Conservation (phyloP, 2,329 filamentous ascomycete species). For the Mycosphaerelloides madeirae region DNA sequence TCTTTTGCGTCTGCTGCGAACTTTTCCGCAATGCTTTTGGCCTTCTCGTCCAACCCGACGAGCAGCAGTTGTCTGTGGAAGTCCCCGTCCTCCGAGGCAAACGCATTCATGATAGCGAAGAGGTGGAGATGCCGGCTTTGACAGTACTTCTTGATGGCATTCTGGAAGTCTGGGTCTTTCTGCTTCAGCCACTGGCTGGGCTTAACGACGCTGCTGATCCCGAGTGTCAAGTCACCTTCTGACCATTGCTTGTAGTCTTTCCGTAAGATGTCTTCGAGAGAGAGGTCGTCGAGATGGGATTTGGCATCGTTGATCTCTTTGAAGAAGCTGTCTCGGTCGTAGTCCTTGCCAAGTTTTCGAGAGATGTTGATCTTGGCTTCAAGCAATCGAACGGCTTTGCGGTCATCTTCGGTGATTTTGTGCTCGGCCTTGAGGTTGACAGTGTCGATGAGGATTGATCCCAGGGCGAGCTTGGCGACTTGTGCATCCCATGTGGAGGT, state of each 20-base stretch:
- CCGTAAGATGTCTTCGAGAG: constrained; percentile 62
- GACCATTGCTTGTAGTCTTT: constrained; percentile 85
- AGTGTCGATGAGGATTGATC: constrained; percentile 70
- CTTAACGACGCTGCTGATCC: constrained; percentile 63
- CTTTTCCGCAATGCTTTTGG: constrained; percentile 46
- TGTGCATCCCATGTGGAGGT: constrained; percentile 50
- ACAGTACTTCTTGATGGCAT: constrained; percentile 50
- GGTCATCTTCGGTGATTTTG: constrained; percentile 63
- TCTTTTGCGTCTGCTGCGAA: constrained; percentile 50
- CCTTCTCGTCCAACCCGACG: constrained; percentile 51
- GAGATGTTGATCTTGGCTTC: constrained; percentile 49
- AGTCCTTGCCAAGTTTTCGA: constrained; percentile 37
- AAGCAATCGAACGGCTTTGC: constrained; percentile 54
- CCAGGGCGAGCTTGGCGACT: constrained; percentile 63
- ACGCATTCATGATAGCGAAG: constrained; percentile 66
- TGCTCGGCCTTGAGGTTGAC: constrained; percentile 53
- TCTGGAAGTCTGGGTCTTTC: constrained; percentile 52
- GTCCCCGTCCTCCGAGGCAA: constrained; percentile 44
- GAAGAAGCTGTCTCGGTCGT: constrained; percentile 55
- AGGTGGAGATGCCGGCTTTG: constrained; percentile 58
- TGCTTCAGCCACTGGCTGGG: constrained; percentile 56
- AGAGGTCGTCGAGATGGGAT: constrained; percentile 58
- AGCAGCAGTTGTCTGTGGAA: constrained; percentile 67
- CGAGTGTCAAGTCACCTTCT: constrained; percentile 53
- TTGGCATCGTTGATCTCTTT: constrained; percentile 60